These are phyloP conservation scores for Lobulomyces angularis DNA, from an alignment of 192 early-diverging fungal species.

Conservation along the genomic window DNA sequence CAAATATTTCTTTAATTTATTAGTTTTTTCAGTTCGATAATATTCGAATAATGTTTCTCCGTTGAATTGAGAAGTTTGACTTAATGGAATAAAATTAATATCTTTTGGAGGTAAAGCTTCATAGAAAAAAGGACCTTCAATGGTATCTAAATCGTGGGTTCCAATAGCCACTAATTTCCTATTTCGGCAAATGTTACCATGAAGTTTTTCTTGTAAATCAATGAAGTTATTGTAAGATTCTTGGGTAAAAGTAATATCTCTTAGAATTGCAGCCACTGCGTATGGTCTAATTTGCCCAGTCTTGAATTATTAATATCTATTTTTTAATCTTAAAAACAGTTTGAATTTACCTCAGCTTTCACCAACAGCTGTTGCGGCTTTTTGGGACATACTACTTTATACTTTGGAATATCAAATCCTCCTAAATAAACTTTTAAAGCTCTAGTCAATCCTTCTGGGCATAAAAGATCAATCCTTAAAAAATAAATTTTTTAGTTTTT, in stretches of 20 bases:
- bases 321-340: background rate
- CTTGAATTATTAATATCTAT: conserved; percentile 18
- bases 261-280: conserved; percentile 81
- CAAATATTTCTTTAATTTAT: conserved; percentile 80
- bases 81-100: conserved; percentile 87
- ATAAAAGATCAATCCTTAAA: conserved; percentile 89
- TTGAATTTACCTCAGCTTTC: conserved; percentile 49
- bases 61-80: conserved; percentile 78
- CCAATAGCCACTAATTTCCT: conserved; percentile 92
- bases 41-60: too few species aligned
- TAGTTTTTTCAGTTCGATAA: too few species aligned
- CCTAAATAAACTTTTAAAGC: conserved; percentile 77
- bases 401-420: conserved; percentile 54
- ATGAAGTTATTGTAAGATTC: conserved; percentile 90
- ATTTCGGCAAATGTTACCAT: conserved; percentile 92
- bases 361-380: conserved; percentile 50
- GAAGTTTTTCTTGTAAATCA: conserved; percentile 96
- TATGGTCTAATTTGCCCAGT: conserved; percentile 72
- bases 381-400: conserved; percentile 44
- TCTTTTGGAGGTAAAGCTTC: conserved; percentile 79
- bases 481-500: conserved; percentile 5
- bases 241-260: conserved; percentile 70
- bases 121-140: conserved; percentile 89
- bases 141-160: conserved; percentile 93
- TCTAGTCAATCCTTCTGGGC: conserved; percentile 87